Base-by-base conservation (phyloP, 1,284 basidiomycete species). In the Cryptococcus jaspeensis region DNA sequence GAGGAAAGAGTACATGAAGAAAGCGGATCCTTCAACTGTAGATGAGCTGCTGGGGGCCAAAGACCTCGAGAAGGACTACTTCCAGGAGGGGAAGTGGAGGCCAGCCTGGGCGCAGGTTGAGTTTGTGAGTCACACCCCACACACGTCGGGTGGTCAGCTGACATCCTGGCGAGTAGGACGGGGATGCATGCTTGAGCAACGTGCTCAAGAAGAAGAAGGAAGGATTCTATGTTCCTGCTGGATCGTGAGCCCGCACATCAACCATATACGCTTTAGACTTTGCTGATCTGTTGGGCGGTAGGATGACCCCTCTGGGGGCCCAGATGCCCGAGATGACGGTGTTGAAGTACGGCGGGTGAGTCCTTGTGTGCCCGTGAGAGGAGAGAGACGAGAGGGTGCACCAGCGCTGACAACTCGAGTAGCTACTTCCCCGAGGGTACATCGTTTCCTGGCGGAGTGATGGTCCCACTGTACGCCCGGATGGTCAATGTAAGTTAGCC, bases 391-490 rank as follows among this genome's bases (percentile, higher is more conserved):
- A n/a, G n/a, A n/a, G n/a, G n/a, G n/a, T n/a, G n/a, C n/a, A n/a
- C n/a, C n/a, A n/a, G n/a, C n/a, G n/a, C 7, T 23, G 22, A 35
- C 22, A n/a, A 16, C 18, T 16, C 25, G 22, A 16, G 36, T n/a
- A 70, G 69, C 15, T 72, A 70, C 48, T 67, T 72, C 35, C 70
- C 70, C 3, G 65, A 67, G 15, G 70, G 70, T 3, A 72, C 70
- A 13, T 69, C 68, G 6, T 72, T 72, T 52, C 70, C 67, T 6
- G 66, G 66, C 12, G 70, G 70, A 18, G 68, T 72, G 8, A 59
- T 69, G 58, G 56, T 70, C 1, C 70, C 70, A 20, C 51, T 72
- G 23, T 66, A 72, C 50, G 70, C 70, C 8, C 51, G 70, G 32
- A 72, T 72, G 70, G 69, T 71, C 23, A 71, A 69, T 46, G 58